Base-by-base conservation (phyloP, 768 basidiomycete genomes). In the Suillus clintonianus region DNA sequence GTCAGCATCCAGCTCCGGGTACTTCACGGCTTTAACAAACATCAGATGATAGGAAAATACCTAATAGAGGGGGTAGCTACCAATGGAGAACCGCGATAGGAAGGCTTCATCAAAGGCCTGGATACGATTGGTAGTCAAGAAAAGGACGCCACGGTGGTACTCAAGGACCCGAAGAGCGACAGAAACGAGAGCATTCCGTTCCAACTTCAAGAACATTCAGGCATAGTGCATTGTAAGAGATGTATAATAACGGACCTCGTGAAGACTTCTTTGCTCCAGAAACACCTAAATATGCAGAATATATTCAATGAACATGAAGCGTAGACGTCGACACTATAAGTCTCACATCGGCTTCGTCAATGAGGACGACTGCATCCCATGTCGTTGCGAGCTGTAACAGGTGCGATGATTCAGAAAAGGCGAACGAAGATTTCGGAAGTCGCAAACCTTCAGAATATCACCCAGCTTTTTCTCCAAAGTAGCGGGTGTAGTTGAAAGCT, bases 131-230 rank as follows among this genome's bases (percentile, higher is more conserved):
- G 84, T 85, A 43, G 85, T 86, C 37, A 86, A 77, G 78, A 86
- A 86, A 55, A 86, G 79, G 69, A 86, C 85, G 4, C 85, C 85
- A 39, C 84, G 81, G 73, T 86, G 86, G 71, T 85, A 86, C 65
- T 86, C 85, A 60, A 86, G 80, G 69, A 85, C 84, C 22, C 85
- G 82, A 37, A 86, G 84, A 8, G 87, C 89, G 14, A 89, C 88
- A 4, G 88, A 87, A 7, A 91, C 88, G 83, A 90, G 88, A 1
- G 88, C 88, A 67, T 90, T 91, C 13, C 89, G 81, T 68, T 86
- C 81, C 14, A 89, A 70, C 68, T 65, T 34, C 22, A 42, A 42
- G 30, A 61, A 9, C 11, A 13, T 47, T 24, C 36, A 62, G 17
- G 13, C 17, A 57, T 13, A 10, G 41, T 24, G 3, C 39, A 15